Evolutionary conservation across 208 protist genomes (phyloP), one percentile per base, ranked within the genome.

Genomic region (Crithidia fasciculata): DNA sequence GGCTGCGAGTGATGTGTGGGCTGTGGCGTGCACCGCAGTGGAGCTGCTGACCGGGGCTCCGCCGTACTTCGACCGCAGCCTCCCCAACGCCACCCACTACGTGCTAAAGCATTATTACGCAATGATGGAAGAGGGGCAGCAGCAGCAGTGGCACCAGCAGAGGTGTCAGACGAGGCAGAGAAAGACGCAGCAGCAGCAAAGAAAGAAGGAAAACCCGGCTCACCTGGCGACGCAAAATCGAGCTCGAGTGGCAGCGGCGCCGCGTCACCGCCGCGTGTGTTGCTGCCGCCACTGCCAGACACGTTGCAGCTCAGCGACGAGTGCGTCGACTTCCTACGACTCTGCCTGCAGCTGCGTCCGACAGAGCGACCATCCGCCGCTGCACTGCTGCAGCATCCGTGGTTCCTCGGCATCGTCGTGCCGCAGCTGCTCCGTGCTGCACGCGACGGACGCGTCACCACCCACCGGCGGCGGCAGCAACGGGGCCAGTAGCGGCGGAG

Each of bases 31-130:
- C 65, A 76, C 92, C 19, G 83, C 76, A 40, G 60, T 94, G 47
- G 92, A 96, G 81, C 64, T 94, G 59, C 76, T 94, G 66, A 91
- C 86, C 2, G 92, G 92, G 0, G 44, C 62, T 39, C 92, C 92
- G 45, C 92, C 92, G 12, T 92, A 93, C 75, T 90, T 85, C 55
- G 82, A 94, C 67, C 83, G 85, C 18, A 55, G 78, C 8, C 74
- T 89, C 5, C 80, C 76, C 15, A 91, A 89, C 67, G 89, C 89
- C 2, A 80, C 94, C 2, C 89, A 92, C 68, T 74, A 86, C 71
- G 85, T 96, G 54, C 47, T 79, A 37, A 58, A 73, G 58, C 49
- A 12, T 36, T 79, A 74, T 44, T 79, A 79, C 61, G 66, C 56
- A 8, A 19, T 56, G 44, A n/a, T 79, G 60, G 59, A 64, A 28